Conservation (phyloP, 345 rosid genomes). For the Brassica juncea region DNA sequence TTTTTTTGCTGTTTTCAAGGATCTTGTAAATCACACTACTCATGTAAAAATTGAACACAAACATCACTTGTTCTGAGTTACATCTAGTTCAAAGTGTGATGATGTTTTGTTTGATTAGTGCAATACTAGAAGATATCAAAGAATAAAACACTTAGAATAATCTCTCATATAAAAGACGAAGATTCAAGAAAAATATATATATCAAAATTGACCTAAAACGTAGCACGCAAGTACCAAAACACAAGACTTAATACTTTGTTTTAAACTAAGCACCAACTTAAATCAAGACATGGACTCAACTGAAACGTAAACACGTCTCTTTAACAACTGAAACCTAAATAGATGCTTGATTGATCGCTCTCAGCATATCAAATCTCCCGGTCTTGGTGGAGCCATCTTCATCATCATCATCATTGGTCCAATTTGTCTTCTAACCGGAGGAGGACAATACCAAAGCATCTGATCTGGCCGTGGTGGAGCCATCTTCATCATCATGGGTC, state of each 20-base stretch:
- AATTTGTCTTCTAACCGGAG: neutral
- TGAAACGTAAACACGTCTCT: neutral
- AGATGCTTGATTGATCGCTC: neutral
- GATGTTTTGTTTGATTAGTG: neutral
- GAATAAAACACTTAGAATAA: neutral
- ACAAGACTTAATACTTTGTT: neutral
- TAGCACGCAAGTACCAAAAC: neutral
- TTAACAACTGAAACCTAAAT: neutral
- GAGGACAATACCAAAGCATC: neutral
- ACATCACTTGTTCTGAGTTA: neutral
- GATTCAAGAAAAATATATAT: neutral
- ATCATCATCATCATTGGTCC: neutral
- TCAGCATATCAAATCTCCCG: constrained; percentile 13
- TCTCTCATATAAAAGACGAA: neutral
- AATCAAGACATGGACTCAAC: neutral
- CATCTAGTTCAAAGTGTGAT: constrained; percentile 4
- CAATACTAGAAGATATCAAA: constrained; percentile 1
- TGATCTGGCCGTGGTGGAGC: neutral
- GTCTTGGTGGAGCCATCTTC: constrained; percentile 6
- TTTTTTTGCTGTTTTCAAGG: too few relatives aligned
- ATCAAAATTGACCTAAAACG: neutral
- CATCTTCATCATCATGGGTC: neutral
- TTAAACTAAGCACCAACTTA: neutral
- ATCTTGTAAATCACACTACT: too few relatives aligned
- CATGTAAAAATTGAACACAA: neutral